Conservation (phyloP, 345 rosid species). For the Laguncularia racemosa region DNA sequence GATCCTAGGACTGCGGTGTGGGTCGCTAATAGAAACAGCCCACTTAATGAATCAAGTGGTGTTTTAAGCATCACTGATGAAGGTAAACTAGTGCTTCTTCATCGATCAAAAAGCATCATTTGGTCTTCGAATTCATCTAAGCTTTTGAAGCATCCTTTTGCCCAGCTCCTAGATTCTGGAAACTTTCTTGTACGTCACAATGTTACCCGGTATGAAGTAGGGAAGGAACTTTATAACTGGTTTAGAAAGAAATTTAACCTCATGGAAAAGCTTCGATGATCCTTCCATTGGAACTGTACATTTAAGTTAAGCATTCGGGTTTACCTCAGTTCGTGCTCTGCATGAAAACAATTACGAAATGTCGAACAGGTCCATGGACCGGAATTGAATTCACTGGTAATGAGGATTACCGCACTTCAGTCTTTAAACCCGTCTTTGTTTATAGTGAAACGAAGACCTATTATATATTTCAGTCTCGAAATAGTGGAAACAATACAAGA, state of each 20-base stretch:
- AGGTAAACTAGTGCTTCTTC: constrained; percentile 13
- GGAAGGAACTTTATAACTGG: constrained; percentile 12
- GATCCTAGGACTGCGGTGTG: constrained; percentile 14
- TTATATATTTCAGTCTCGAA: constrained; percentile 12
- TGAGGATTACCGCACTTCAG: constrained; percentile 7
- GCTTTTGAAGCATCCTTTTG: constrained; percentile 8
- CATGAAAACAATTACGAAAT: constrained; percentile 3
- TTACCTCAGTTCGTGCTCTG: constrained; percentile 15
- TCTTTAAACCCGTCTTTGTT: constrained; percentile 7
- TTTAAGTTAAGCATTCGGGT: constrained; percentile 6
- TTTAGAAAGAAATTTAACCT: constrained; percentile 7
- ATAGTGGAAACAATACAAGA: neutral
- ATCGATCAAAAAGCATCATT: neutral
- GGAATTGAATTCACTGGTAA: constrained; percentile 23
- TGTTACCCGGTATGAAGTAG: constrained; percentile 28
- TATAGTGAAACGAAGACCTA: constrained; percentile 10
- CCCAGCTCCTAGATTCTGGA: constrained; percentile 26
- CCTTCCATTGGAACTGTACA: constrained; percentile 23
- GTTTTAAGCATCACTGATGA: constrained; percentile 14
- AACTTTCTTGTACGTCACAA: constrained; percentile 26
- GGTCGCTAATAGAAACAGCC: constrained; percentile 36
- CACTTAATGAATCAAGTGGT: constrained; percentile 8
- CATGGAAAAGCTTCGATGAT: constrained; percentile 25
- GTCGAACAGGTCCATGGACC: constrained; percentile 26
- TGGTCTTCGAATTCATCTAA: constrained; percentile 22